Percentiles rank a stretch among this genome's conserved stretches.
These are phyloP conservation scores for Suhomyces guaymorum DNA, from an alignment of 1,139 yeast species.

Conservation along the genomic window DNA sequence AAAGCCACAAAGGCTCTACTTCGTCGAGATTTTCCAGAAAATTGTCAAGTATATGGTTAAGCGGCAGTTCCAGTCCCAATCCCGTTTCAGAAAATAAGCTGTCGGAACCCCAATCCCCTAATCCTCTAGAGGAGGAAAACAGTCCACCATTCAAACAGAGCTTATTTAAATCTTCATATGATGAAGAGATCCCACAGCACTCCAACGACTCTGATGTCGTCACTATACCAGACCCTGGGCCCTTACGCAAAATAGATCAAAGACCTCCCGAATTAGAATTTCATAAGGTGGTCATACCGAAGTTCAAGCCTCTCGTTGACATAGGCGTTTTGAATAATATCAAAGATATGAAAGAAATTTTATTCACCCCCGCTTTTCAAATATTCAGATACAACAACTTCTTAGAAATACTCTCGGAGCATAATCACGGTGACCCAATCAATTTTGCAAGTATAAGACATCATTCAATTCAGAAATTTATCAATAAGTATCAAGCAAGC, in stretches of 20 bases:
- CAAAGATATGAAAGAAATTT: conserved; percentile 22
- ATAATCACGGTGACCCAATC: conserved; percentile 42
- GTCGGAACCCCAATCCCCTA: conserved; percentile 1
- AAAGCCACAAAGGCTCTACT: conserved; percentile 5
- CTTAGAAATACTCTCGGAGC: conserved; percentile 34
- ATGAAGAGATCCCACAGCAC: conserved; percentile 9
- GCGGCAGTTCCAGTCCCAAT: conserved; percentile 7
- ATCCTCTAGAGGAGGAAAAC: background rate
- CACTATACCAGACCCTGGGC: conserved; percentile 2
- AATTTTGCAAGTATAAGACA: conserved; percentile 43
- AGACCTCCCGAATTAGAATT: conserved; percentile 7
- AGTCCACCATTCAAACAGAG: conserved; percentile 1
- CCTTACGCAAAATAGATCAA: conserved; percentile 1
- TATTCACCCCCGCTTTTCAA: conserved; percentile 36
- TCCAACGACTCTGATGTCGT: conserved; percentile 1
- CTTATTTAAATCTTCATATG: conserved; percentile 11
- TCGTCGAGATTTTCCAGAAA: conserved; percentile 18
- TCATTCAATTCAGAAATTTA: conserved; percentile 39
- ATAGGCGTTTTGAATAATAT: conserved; percentile 29
- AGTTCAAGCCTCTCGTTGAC: conserved; percentile 27
- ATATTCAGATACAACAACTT: conserved; percentile 37
- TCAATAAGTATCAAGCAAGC: conserved; percentile 19
- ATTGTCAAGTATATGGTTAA: conserved; percentile 18
- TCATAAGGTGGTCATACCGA: too few relatives aligned
- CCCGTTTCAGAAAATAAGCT: background rate